Percentiles rank a stretch among this genome's conserved stretches.
Evolutionary conservation across 176 grass and related monocot genomes (phyloP).

Genomic region (Lolium perenne): DNA sequence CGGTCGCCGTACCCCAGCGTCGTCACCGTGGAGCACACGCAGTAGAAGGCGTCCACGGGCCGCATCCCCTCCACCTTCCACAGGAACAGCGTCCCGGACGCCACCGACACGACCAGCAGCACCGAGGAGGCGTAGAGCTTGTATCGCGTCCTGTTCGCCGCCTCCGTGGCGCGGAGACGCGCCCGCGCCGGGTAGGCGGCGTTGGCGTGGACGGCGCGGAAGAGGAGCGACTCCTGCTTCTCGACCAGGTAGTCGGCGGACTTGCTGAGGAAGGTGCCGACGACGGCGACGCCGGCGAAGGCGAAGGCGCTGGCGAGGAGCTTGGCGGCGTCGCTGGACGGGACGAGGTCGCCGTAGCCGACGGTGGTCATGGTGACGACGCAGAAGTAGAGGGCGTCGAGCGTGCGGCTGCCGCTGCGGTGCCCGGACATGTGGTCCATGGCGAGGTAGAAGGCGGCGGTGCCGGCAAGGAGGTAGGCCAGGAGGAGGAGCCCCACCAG

Average conservation of each 20-base stretch:
- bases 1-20: slow-evolving; percentile 74
- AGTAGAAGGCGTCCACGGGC: slow-evolving; percentile 60
- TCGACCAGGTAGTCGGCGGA: slow-evolving; percentile 74
- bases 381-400: slow-evolving; percentile 76
- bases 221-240: slow-evolving; percentile 64
- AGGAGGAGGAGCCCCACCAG: slow-evolving; percentile 56
- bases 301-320: slow-evolving; percentile 57
- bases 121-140: slow-evolving; percentile 43
- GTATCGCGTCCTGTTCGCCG: slow-evolving; percentile 44
- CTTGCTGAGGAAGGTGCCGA: slow-evolving; percentile 55
- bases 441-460: slow-evolving; percentile 50
- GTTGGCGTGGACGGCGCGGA: slow-evolving; percentile 8
- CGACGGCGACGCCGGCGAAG: slow-evolving; percentile 58
- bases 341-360: slow-evolving; percentile 90
- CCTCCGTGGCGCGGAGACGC: slow-evolving; percentile 55
- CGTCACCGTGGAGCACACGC: slow-evolving; percentile 69
- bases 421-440: slow-evolving; percentile 56
- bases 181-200: slow-evolving; percentile 40
- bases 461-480: slow-evolving; percentile 56
- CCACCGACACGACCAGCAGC: slow-evolving; percentile 34
- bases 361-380: slow-evolving; percentile 97
- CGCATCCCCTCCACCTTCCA: slow-evolving; percentile 49
- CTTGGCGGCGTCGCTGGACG: slow-evolving; percentile 49
- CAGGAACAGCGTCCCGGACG: slow-evolving; percentile 43
- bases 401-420: slow-evolving; percentile 34